Base-by-base conservation (phyloP, 345 rosid species). In the Syzygium grande region DNA sequence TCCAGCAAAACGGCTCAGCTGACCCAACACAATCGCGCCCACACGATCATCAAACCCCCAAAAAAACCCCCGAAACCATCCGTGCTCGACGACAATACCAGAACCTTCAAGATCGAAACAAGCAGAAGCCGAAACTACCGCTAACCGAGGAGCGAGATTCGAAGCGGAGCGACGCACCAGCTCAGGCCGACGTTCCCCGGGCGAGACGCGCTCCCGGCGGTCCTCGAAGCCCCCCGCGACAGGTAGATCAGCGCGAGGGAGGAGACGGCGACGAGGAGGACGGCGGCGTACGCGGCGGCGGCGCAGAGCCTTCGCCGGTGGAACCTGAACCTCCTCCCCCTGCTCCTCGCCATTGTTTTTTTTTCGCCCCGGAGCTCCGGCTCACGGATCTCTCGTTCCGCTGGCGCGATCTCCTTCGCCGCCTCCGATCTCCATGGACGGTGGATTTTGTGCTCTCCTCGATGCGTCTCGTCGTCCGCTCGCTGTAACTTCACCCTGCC, bases 151-250 rank as follows among this genome's bases (percentile, higher is more conserved):
- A 52, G 52, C 4, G 55, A 6, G 85, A 27, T 51, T 46, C 65
- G 59, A 51, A 87, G n/a, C 79, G 29, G 68, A 59, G 51, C 41
- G 43, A 84, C 55, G 73, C 86, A 87, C 89, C 86, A 46, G 61
- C 80, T 79, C 77, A 30, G 85, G 49, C 58, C 3, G 78, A 41
- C 23, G 19, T 46, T 54, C 87, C 53, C 15, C 30, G 78, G 89
- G 54, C 49, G 51, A n/a, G 78, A 34, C 29, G 29, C 29, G 53
- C 22, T 54, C 52, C 68, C n/a, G 73, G 30, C 51, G 51, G 43
- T 43, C 89, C 22, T 85, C 87, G 9, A 88, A 51, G 43, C 87
- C 89, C 89, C 85, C 55, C 79, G 85, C 80, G 89, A 85, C 52
- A 88, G 46, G 56, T 43, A 51, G 52, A 85, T 46, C 59, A 78